Evolutionary conservation across 306 rosid species (phyloP).

Genomic region (Prunus mume): DNA sequence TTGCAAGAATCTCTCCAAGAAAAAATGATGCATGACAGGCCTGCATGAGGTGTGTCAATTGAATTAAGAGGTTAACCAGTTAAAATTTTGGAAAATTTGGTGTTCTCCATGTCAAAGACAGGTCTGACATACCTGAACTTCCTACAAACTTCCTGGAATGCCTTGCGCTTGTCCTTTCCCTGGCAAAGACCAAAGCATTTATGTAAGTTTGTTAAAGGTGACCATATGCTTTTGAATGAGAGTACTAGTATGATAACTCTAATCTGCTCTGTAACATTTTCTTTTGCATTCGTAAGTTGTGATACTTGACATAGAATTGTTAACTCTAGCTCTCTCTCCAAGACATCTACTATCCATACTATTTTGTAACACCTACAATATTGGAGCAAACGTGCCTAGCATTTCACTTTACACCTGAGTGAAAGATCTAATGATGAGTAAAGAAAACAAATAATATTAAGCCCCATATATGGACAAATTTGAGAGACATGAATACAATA

Average conservation of each 20-base stretch:
- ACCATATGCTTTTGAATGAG: neutral
- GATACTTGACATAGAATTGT: neutral
- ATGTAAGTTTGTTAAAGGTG: neutral
- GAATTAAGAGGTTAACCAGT: constrained; percentile 3
- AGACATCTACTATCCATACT: neutral
- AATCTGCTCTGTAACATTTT: neutral
- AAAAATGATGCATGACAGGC: constrained; percentile 95
- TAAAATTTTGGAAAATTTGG: constrained; percentile 23
- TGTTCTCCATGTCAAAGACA: neutral
- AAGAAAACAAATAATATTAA: neutral
- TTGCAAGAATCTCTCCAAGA: constrained; percentile 88
- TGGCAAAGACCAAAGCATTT: constrained; percentile 26
- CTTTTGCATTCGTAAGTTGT: neutral
- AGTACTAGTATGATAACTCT: neutral
- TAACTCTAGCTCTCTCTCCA: neutral
- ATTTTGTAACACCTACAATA: neutral
- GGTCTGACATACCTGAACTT: constrained; percentile 45
- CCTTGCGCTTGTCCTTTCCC: constrained; percentile 95
- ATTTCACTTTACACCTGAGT: neutral
- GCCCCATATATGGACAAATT: neutral
- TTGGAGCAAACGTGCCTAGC: neutral
- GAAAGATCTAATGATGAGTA: neutral
- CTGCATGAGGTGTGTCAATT: constrained; percentile 41
- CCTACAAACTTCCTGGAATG: constrained; percentile 68
- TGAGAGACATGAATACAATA: neutral